These are phyloP conservation scores for Alternaria consortialis DNA, from an alignment of 2,329 filamentous ascomycete species.

Conservation along the genomic window DNA sequence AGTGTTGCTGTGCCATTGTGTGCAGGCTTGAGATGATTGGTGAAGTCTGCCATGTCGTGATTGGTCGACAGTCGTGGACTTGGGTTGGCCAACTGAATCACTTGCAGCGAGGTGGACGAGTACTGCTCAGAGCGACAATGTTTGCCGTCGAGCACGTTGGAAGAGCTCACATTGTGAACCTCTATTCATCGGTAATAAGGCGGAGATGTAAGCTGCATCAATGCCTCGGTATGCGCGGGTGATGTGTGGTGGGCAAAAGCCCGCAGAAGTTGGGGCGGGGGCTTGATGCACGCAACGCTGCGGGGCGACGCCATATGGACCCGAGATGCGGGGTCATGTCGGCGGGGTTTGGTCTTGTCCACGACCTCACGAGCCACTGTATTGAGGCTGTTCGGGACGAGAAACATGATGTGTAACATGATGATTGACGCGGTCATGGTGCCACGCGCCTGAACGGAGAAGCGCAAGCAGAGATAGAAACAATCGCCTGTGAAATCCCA, in stretches of 20 bases:
- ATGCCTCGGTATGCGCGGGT: conserved; percentile 26
- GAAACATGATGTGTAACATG: not conserved
- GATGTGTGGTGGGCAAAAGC: not conserved
- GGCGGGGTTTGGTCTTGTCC: conserved; percentile 19
- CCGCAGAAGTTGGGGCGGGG: not conserved
- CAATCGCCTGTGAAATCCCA: not conserved
- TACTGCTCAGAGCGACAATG: not conserved
- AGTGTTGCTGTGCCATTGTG: conserved; percentile 59
- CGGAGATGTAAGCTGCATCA: conserved; percentile 12
- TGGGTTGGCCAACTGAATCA: not conserved
- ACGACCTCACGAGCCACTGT: not conserved
- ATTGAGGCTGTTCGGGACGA: not conserved
- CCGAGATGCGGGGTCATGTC: conserved; percentile 20
- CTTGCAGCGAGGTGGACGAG: conserved; percentile 12
- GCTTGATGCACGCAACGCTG: conserved; percentile 18
- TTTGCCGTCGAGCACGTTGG: conserved; percentile 1
- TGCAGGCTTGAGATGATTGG: conserved; percentile 58
- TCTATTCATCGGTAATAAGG: conserved; percentile 15
- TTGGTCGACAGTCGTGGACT: conserved; percentile 7
- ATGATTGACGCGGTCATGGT: not conserved
- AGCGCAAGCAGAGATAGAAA: not conserved
- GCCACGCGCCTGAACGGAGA: not conserved
- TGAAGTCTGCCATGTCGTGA: conserved; percentile 59
- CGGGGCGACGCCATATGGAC: conserved; percentile 16
- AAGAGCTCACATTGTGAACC: conserved; percentile 10